Evolutionary conservation across 371 early-diverging fungal species (phyloP).

Genomic region (Mucor saturninus): DNA sequence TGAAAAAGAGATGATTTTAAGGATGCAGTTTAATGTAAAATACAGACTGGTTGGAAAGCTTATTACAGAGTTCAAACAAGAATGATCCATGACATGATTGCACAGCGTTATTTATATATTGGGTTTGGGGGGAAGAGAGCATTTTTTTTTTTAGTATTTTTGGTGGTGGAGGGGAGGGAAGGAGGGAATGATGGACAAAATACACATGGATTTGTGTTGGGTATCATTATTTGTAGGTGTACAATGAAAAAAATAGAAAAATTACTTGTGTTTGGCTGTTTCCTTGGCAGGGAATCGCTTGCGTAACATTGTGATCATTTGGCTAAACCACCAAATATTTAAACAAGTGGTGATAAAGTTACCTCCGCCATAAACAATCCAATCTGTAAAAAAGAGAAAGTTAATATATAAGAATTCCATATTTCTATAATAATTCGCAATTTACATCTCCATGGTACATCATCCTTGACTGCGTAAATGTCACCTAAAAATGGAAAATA

Average conservation of each 20-base stretch:
- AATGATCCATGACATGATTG: background rate
- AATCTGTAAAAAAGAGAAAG: slow-evolving; percentile 34
- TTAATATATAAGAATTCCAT: background rate
- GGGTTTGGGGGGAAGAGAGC: background rate
- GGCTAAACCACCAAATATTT: slow-evolving; percentile 81
- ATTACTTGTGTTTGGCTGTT: slow-evolving; percentile 19
- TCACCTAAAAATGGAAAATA: slow-evolving; percentile 25
- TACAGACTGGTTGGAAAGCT: background rate
- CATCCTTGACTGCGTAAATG: slow-evolving; percentile 55
- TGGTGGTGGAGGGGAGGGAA: too few species aligned
- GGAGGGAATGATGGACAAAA: background rate
- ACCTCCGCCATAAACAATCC: slow-evolving; percentile 61
- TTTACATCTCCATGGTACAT: slow-evolving; percentile 63
- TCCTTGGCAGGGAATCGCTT: slow-evolving; percentile 42
- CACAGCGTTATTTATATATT: background rate
- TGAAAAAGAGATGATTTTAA: background rate
- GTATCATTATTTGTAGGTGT: background rate
- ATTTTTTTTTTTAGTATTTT: too few species aligned
- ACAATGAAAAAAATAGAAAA: background rate
- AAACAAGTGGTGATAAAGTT: slow-evolving; percentile 71
- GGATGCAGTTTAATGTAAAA: background rate
- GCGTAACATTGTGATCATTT: slow-evolving; percentile 69
- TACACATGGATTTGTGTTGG: background rate
- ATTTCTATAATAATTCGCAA: background rate
- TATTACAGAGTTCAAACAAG: background rate